Conservation (phyloP, 2,329 filamentous ascomycete species). For the Paracoccidioides lutzii region DNA sequence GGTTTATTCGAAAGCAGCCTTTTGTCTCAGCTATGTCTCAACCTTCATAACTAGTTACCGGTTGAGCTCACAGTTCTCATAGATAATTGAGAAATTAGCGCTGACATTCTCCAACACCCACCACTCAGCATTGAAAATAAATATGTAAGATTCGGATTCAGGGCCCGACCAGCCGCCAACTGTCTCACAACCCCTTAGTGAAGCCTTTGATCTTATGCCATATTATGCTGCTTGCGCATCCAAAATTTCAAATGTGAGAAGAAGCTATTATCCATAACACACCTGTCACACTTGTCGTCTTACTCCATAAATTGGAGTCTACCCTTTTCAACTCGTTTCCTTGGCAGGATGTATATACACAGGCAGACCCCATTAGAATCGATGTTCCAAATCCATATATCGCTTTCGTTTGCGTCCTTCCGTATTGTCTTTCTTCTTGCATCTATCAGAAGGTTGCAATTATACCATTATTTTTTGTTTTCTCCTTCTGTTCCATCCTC, state of each 20-base stretch:
- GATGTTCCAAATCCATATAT: not conserved
- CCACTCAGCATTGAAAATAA: not conserved
- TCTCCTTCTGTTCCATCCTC: not conserved
- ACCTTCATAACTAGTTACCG: no score
- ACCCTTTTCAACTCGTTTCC: not conserved
- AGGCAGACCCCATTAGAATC: no score
- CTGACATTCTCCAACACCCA: not conserved
- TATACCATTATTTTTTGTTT: not conserved
- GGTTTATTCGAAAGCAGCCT: not conserved
- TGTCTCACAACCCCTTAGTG: not conserved
- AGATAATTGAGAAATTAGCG: not conserved
- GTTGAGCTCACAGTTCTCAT: no score
- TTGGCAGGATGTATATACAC: not conserved
- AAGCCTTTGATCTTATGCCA: not conserved
- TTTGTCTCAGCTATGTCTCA: not conserved
- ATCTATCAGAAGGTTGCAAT: not conserved
- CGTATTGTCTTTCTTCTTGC: not conserved
- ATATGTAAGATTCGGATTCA: not conserved
- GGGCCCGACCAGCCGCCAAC: not conserved
- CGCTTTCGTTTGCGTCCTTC: not conserved
- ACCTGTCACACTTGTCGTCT: not conserved
- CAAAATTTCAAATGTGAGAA: not conserved
- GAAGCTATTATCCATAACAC: not conserved
- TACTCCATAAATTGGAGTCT: not conserved
- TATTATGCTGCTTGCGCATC: not conserved